Evolutionary conservation across 1,284 basidiomycete species (phyloP).

Genomic region (Pisolithus thermaeus): DNA sequence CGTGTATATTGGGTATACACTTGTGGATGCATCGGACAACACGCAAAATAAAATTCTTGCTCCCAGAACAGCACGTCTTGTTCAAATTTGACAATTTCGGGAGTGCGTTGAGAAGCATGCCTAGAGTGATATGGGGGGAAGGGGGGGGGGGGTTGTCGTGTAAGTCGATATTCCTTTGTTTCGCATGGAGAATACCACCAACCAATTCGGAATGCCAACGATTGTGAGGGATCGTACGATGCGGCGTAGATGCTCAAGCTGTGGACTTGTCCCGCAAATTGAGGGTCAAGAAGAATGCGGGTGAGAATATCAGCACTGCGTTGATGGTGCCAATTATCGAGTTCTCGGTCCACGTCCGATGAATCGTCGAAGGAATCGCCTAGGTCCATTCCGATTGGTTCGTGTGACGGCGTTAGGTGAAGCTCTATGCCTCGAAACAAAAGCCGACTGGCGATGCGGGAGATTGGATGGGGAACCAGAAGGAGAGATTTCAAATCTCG

Average conservation of each 20-base stretch:
- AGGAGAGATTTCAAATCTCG: conserved; percentile 60
- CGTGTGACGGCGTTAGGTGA: conserved; percentile 33
- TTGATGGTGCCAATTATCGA: conserved; percentile 49
- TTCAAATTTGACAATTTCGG: conserved; percentile 54
- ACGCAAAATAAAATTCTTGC: conserved; percentile 45
- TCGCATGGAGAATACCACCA: conserved; percentile 8
- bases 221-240: conserved; percentile 39
- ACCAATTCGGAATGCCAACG: conserved; percentile 63
- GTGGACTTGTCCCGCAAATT: conserved; percentile 53
- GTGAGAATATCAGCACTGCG: conserved; percentile 67
- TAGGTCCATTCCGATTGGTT: conserved; percentile 24
- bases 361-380: background rate
- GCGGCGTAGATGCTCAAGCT: conserved; percentile 55
- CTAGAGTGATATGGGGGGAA: conserved; percentile 34
- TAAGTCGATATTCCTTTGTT: no score
- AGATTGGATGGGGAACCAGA: conserved; percentile 58
- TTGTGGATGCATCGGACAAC: conserved; percentile 49
- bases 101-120: conserved; percentile 62
- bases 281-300: conserved; percentile 53
- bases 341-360: conserved; percentile 17
- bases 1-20: conserved; percentile 45
- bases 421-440: conserved; percentile 61
- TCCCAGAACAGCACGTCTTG: conserved; percentile 56
- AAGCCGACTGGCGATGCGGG: conserved; percentile 60
- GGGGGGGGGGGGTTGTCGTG: background rate